Conservation (phyloP, 176 grass and related monocot species). For the Phyllostachys edulis region DNA sequence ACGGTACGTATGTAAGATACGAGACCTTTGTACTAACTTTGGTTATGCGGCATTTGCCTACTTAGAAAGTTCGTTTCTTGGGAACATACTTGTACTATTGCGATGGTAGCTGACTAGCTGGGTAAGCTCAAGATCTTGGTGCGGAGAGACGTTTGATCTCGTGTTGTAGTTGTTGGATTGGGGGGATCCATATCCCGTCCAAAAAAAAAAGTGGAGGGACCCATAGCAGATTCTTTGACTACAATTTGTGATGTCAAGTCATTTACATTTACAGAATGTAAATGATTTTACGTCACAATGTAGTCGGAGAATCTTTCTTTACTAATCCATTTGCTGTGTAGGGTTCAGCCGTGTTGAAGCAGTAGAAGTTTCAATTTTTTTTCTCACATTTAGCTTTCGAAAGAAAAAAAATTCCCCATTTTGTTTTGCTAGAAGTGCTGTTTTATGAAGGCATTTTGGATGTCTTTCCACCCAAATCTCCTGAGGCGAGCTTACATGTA, state of each 20-base stretch:
- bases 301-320: not conserved
- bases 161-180: not conserved
- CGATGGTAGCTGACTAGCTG: not conserved
- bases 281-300: not conserved
- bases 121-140: conserved; percentile 33
- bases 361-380: not conserved
- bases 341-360: not conserved
- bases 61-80: not conserved
- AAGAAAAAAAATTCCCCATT: not conserved
- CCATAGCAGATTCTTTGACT: not conserved
- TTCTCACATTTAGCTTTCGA: not conserved
- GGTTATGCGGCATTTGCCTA: conserved; percentile 5
- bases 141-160: not conserved
- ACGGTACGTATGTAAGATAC: conserved; percentile 47
- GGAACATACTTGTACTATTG: not conserved
- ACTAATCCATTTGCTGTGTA: not conserved
- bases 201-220: too few species aligned
- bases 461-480: not conserved
- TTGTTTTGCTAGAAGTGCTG: not conserved
- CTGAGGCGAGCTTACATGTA: not conserved
- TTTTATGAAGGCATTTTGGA: not conserved
- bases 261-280: too few species aligned
- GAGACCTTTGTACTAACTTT: not conserved
- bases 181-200: not conserved
- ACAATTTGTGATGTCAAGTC: not conserved